Evolutionary conservation across 2,329 filamentous ascomycete genomes (phyloP).

Genomic region (Apiospora rasikravindrae): DNA sequence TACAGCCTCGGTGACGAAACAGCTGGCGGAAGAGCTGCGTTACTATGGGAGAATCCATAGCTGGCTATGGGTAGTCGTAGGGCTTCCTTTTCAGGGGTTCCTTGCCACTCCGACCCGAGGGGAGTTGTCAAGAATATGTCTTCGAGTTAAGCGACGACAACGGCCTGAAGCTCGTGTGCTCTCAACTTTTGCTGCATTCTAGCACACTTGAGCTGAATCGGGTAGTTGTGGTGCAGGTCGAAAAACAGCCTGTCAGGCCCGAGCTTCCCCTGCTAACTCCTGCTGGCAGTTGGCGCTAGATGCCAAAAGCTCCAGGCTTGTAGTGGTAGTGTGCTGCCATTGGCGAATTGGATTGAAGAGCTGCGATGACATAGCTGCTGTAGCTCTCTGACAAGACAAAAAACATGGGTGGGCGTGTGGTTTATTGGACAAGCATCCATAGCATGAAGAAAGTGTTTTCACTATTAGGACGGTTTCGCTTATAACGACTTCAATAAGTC

Average conservation of each 20-base stretch:
- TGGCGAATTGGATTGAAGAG: neutral
- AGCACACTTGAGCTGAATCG: no score
- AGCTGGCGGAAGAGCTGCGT: constrained; percentile 84
- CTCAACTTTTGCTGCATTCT: neutral
- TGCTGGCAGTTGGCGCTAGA: constrained; percentile 11
- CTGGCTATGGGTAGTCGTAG: neutral
- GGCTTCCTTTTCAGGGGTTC: neutral
- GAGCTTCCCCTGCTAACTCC: constrained; percentile 7
- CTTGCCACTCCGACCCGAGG: neutral
- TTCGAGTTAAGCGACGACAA: neutral
- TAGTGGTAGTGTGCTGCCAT: neutral
- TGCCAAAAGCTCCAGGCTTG: neutral
- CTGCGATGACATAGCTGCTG: neutral
- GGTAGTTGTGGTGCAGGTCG: neutral
- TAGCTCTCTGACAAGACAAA: neutral
- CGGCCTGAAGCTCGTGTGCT: constrained; percentile 3
- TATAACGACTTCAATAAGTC: neutral
- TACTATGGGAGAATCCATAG: constrained; percentile 79
- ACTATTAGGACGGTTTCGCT: neutral
- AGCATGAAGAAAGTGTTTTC: constrained; percentile 7
- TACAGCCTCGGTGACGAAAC: constrained; percentile 75
- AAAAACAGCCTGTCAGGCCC: neutral
- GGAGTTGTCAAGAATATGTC: neutral
- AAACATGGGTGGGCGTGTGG: neutral
- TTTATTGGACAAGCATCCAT: neutral